These are phyloP conservation scores for Zoysia japonica DNA, from an alignment of 176 grass and related monocot genomes.

Conservation along the genomic window DNA sequence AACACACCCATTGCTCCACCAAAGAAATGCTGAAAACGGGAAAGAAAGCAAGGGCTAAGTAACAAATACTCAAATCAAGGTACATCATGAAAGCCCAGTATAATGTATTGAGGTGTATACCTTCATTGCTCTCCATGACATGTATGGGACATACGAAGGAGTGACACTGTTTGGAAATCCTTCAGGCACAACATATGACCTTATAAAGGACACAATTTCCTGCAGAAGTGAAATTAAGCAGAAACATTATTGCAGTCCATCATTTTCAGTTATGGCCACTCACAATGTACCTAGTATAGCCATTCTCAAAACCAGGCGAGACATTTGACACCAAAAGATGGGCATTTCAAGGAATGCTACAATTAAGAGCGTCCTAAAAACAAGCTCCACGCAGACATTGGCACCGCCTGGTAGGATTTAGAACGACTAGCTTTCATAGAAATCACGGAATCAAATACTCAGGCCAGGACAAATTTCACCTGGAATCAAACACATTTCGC, in stretches of 20 bases:
- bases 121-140: conserved; percentile 98
- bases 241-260: conserved; percentile 20
- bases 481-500: not conserved
- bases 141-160: conserved; percentile 98
- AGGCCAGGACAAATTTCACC: not conserved
- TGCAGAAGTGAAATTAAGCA: conserved; percentile 32
- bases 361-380: no score
- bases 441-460: not conserved
- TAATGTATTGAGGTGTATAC: conserved; percentile 34
- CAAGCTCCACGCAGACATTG: not conserved
- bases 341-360: no score
- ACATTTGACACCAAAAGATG: not conserved
- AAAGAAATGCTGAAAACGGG: conserved; percentile 80
- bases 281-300: not conserved
- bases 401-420: not conserved
- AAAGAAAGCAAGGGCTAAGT: conserved; percentile 2
- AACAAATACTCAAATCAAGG: conserved; percentile 5
- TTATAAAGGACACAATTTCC: conserved; percentile 91
- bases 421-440: conserved; percentile 12
- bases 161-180: conserved; percentile 92
- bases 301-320: not conserved
- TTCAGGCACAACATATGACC: conserved; percentile 96
- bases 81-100: not conserved
- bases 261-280: not conserved
- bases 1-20: conserved; percentile 98